Base-by-base conservation (phyloP, 805 yeast genomes). In the Saturnispora sanitii region DNA sequence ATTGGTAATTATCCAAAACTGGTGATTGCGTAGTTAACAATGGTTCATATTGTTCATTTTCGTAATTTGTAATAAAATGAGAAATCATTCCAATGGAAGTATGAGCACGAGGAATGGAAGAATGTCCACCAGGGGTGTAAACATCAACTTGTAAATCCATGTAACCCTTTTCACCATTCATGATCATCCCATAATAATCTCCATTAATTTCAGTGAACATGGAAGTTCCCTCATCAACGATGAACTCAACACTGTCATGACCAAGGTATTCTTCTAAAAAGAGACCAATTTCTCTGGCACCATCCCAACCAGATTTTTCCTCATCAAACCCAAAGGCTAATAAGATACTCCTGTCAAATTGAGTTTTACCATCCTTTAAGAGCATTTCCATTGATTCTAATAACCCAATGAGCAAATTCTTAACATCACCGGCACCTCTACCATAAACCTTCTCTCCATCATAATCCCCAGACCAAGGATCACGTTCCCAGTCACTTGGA, bases 251-350 rank as follows among this genome's bases (percentile, higher is more conserved):
- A 1, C 79, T 69, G 45, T 82, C 67, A 19, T 57, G 49, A 6
- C 94, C 94, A 50, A 74, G 79, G 40, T 68, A 67, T 19, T 70
- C 65, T 22, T 64, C 58, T 20, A 85, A 53, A 43, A 60, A 61
- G 28, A 66, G 45, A 11, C 70, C 67, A 17, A 84, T 62, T 12
- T 58, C 40, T 1, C 53, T 48, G 6, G 94, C 94, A 40, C 90
- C 88, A 6, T 64, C 56, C n/a, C 47, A 43, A 5, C 94, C 92
- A 25, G 73, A 66, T 30, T 73, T 69, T 54, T 85, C 95, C 61
- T 84, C 95, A 53, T 85, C 94, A 49, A 74, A 81, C 1, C 94
- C 94, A 52, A 79, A 74, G 0, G 83, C 76, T 2, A 79, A 54
- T 8, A 84, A 44, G 12, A 82, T 55, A 2, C 84, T 68, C 58